A percentile compares a stretch with the other conserved stretches of the same genome.
Conservation (phyloP, 495 filamentous ascomycete species). For the Penicillium longicatenatum region DNA sequence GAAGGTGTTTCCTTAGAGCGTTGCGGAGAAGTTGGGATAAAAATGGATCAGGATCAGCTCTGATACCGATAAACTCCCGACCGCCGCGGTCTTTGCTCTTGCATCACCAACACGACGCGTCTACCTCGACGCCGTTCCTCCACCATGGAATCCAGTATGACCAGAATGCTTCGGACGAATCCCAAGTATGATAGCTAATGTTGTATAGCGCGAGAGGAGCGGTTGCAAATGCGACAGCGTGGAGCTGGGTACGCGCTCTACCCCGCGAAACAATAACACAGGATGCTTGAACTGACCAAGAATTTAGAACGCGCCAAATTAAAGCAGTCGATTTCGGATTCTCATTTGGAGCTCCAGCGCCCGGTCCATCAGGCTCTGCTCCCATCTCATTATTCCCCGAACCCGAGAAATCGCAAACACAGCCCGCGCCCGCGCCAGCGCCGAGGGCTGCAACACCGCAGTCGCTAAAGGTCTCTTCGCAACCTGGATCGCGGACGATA, state of each 20-base stretch:
- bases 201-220: slow-evolving; percentile 52
- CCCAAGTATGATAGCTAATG: slow-evolving; percentile 21
- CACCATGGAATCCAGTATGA: slow-evolving; percentile 48
- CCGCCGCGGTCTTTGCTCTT: slow-evolving; percentile 25
- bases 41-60: slow-evolving; percentile 34
- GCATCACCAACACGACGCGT: slow-evolving; percentile 37
- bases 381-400: slow-evolving; percentile 23
- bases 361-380: slow-evolving; percentile 15
- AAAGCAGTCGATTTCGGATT: slow-evolving; percentile 55
- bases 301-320: slow-evolving; percentile 45
- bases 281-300: slow-evolving; percentile 22
- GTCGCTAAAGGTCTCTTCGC: slow-evolving; percentile 13
- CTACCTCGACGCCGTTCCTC: slow-evolving; percentile 38
- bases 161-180: background rate
- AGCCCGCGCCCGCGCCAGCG: slow-evolving; percentile 8
- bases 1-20: slow-evolving; percentile 7
- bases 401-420: slow-evolving; percentile 20
- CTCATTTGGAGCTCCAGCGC: slow-evolving; percentile 39
- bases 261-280: slow-evolving; percentile 33
- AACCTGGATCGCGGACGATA: slow-evolving; percentile 11
- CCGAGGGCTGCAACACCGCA: slow-evolving; percentile 14
- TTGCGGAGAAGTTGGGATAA: slow-evolving; percentile 37
- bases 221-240: slow-evolving; percentile 59
- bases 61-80: slow-evolving; percentile 23
- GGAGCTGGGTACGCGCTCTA: slow-evolving; percentile 56